phyloP scores from a whole-genome alignment of 2,329 filamentous ascomycete genomes.

The Fusarium sp. region DNA sequence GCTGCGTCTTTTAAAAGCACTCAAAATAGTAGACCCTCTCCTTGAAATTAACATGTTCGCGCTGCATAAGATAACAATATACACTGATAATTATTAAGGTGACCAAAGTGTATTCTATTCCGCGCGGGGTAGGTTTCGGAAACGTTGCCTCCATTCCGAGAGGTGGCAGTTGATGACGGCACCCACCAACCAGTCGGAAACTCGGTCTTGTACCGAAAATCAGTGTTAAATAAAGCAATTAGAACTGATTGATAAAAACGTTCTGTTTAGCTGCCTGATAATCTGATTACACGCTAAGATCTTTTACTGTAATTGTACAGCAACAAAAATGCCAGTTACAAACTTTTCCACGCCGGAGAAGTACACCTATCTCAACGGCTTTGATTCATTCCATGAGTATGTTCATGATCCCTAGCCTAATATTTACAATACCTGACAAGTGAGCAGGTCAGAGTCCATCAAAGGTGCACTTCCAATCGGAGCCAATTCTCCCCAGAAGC shows the following conservation, averaged over 20 bases:
- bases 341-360: constrained; percentile 53
- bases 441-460: constrained; percentile 75
- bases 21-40: background rate
- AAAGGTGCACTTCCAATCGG: constrained; percentile 78
- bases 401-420: constrained; percentile 39
- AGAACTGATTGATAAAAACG: background rate
- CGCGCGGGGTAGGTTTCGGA: background rate
- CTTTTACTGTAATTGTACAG: background rate
- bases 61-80: background rate
- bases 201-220: background rate
- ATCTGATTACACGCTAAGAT: background rate
- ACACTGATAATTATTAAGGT: background rate
- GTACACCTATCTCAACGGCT: constrained; percentile 83
- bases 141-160: background rate
- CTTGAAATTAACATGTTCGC: background rate
- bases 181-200: background rate
- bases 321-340: constrained; percentile 29
- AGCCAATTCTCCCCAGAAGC: constrained; percentile 84
- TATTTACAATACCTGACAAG: background rate
- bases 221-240: background rate
- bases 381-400: constrained; percentile 80
- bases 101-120: accelerated
- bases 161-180: too few species aligned
- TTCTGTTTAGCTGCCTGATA: background rate
- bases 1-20: accelerated